Base-by-base conservation (phyloP, 1,284 basidiomycete species). In the Ganoderma meredithae region DNA sequence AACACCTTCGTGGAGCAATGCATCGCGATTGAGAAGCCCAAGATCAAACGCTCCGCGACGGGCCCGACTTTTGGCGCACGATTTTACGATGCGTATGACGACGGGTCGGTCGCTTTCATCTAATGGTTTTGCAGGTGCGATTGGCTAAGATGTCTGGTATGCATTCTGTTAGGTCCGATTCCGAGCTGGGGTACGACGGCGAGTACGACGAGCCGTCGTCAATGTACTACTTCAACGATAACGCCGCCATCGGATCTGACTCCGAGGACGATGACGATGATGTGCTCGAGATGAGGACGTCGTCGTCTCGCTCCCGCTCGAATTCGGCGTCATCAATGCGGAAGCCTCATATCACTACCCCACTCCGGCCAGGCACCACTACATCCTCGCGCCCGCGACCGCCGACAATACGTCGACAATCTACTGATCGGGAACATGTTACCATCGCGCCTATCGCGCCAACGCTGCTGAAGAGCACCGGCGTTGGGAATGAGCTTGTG, bases 1-100 rank as follows among this genome's bases (percentile, higher is more conserved):
- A 99, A 99, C 81, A 97, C 96, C 0, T 97, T 97, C 76, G 97
- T 99, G 47, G 95, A 99, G 81, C 98, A 99, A 80, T 96, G 91
- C 78, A 97, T 99, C 72, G 94, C 97, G n/a, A 92, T 99, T 76
- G 92, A 94, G 75, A 90, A 90, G 75, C 90, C 89, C 0, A 82
- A 83, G 70, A 66, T 67, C 31, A 77, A 78, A 71, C 75, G 78
- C 39, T 68, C 71, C 25, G 69, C 68, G 36, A 71, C 74, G 55
- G 73, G 62, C 62, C 72, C 61, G 22, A 66, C 64, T 40, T 72
- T 69, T 27, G 67, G 63, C 31, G 69, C 69, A 15, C 72, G 72
- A 53, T 72, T 75, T 43, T 79, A 74, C 64, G 72, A 77, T 72
- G 83, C 82, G 8, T 83, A 84, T 68, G 89, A 91, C 75, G 88